These are phyloP conservation scores for Nicotiana obtusifolia DNA, from an alignment of 257 asterid genomes.

Conservation along the genomic window DNA sequence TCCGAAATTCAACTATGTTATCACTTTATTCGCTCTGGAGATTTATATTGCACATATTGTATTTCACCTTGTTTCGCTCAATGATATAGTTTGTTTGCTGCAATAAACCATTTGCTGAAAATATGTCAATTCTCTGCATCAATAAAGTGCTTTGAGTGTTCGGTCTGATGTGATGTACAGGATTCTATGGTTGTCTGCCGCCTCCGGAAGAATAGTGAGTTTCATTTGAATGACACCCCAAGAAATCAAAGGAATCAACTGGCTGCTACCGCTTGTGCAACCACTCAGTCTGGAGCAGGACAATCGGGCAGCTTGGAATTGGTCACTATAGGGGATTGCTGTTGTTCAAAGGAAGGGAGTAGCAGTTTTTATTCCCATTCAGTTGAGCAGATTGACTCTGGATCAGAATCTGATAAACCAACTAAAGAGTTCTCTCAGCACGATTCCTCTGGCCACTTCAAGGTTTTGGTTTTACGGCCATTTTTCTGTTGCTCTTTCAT, in stretches of 20 bases:
- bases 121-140: neutral
- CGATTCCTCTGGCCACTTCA: slow-evolving; percentile 22
- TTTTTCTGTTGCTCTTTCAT: neutral
- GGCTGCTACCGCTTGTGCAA: slow-evolving; percentile 11
- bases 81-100: neutral
- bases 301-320: slow-evolving; percentile 28
- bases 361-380: slow-evolving; percentile 52
- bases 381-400: slow-evolving; percentile 41
- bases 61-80: neutral
- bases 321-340: slow-evolving; percentile 24
- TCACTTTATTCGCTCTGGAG: neutral
- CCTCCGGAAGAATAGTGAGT: slow-evolving; percentile 61
- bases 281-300: slow-evolving; percentile 33
- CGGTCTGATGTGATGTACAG: slow-evolving; percentile 26
- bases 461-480: slow-evolving; percentile 20
- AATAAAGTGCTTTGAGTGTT: neutral
- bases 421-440: slow-evolving; percentile 27
- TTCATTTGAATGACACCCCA: slow-evolving; percentile 37
- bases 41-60: neutral
- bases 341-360: slow-evolving; percentile 48
- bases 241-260: slow-evolving; percentile 21
- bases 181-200: slow-evolving; percentile 82
- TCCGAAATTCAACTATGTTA: neutral
- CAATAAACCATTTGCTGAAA: neutral
- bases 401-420: slow-evolving; percentile 39